Conservation (phyloP, 306 rosid species). For the Corylus avellana region DNA sequence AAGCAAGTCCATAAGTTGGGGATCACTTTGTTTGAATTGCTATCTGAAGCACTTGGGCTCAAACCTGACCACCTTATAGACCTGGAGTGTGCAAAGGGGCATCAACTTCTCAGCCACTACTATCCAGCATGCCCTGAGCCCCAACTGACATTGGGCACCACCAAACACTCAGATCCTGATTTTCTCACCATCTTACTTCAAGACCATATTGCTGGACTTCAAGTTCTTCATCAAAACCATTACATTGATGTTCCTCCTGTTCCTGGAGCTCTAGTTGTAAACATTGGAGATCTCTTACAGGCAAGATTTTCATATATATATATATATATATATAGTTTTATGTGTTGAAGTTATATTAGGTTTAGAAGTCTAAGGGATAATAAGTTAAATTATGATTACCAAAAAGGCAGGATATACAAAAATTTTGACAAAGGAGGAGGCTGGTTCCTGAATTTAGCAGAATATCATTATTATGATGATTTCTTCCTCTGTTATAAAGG, state of each 20-base stretch:
- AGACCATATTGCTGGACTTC: constrained; percentile 62
- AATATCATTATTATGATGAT: too few species aligned
- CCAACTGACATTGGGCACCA: constrained; percentile 45
- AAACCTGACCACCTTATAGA: constrained; percentile 38
- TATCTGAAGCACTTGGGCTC: constrained; percentile 70
- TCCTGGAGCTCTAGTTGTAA: constrained; percentile 48
- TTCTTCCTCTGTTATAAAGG: too few species aligned
- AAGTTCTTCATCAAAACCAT: constrained; percentile 35
- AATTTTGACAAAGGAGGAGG: too few species aligned
- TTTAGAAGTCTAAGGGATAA: too few species aligned
- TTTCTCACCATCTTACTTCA: constrained; percentile 61
- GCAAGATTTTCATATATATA: constrained; percentile 14
- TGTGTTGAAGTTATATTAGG: too few species aligned
- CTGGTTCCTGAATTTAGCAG: too few species aligned
- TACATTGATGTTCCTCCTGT: constrained; percentile 52
- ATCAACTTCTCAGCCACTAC: constrained; percentile 40
- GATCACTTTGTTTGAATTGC: constrained; percentile 37
- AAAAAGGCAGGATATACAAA: too few species aligned
- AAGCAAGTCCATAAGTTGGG: constrained; percentile 41
- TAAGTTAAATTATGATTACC: too few species aligned
- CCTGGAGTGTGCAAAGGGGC: constrained; percentile 53
- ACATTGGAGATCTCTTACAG: constrained; percentile 58
- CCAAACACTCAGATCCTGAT: constrained; percentile 51
- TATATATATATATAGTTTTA: too few species aligned
- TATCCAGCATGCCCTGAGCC: constrained; percentile 76